Evolutionary conservation across 148 eudicot genomes (phyloP).

Genomic region (Rhododendron simsii): DNA sequence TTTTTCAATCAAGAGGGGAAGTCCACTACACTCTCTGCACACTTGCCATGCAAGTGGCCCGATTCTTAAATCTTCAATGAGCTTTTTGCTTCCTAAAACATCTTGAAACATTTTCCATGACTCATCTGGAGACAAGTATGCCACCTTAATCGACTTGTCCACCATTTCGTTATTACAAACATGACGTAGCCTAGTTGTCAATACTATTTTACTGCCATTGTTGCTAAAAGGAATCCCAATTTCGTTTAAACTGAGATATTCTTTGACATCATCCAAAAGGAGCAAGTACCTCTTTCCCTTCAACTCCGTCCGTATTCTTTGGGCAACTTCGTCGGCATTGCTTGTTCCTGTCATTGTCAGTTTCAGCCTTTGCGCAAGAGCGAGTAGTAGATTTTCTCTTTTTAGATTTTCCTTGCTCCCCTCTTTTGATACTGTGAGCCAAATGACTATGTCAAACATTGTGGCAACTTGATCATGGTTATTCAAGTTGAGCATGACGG

Average conservation of each 20-base stretch:
- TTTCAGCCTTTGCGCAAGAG: not conserved
- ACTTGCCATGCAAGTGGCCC: not conserved
- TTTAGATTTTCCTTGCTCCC: slow-evolving; percentile 5
- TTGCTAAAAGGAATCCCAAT: slow-evolving; percentile 9
- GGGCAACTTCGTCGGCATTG: not conserved
- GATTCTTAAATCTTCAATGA: not conserved
- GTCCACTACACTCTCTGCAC: not conserved
- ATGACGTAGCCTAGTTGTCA: slow-evolving; percentile 5
- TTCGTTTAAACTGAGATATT: not conserved
- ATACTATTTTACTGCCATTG: slow-evolving; percentile 14
- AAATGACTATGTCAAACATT: slow-evolving; percentile 12
- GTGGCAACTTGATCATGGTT: slow-evolving; percentile 12
- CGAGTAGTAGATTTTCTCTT: slow-evolving; percentile 1
- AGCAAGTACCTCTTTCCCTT: slow-evolving; percentile 9
- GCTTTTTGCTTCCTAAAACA: not conserved
- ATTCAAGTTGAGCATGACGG: slow-evolving; percentile 16
- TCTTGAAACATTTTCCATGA: slow-evolving; percentile 17
- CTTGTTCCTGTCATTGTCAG: not conserved
- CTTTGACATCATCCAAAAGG: slow-evolving; percentile 17
- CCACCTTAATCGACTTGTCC: not conserved
- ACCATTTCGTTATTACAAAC: not conserved
- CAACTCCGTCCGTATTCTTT: not conserved
- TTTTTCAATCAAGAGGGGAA: slow-evolving; percentile 9
- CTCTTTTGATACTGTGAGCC: slow-evolving; percentile 12
- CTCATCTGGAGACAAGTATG: not conserved